These are phyloP conservation scores for Graphilbum sp. DNA, from an alignment of 2,329 filamentous ascomycete species.

Conservation along the genomic window DNA sequence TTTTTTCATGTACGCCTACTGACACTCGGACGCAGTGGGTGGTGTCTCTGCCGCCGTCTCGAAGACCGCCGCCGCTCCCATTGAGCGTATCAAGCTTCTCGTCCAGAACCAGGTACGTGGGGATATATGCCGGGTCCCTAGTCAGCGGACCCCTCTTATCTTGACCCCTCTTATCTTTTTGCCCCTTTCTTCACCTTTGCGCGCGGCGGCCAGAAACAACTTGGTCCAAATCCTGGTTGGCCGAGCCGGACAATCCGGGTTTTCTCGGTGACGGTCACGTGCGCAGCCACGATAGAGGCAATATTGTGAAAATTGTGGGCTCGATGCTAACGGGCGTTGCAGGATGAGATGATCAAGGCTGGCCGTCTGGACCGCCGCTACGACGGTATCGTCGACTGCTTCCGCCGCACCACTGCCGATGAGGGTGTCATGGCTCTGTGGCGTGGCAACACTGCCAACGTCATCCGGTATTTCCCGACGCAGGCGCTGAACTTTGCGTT, in stretches of 20 bases:
- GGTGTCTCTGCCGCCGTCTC: slow-evolving; percentile 99
- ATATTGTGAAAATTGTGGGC: no score
- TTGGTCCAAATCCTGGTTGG: no score
- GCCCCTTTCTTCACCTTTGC: no score
- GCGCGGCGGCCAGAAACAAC: no score
- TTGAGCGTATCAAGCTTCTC: slow-evolving; percentile 99
- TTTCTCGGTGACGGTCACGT: not conserved
- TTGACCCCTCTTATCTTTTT: no score
- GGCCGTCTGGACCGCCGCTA: slow-evolving; percentile 98
- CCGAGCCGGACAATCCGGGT: not conserved
- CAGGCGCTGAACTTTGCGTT: slow-evolving; percentile 99
- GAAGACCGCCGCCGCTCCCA: slow-evolving; percentile 98
- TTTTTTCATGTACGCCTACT: slow-evolving; percentile 1
- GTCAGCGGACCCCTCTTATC: not conserved
- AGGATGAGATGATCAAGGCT: slow-evolving; percentile 99
- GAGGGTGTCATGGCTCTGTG: slow-evolving; percentile 94
- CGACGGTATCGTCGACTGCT: slow-evolving; percentile 86
- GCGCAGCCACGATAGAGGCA: no score
- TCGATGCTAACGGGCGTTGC: slow-evolving; percentile 17
- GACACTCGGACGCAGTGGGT: slow-evolving; percentile 54
- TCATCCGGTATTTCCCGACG: slow-evolving; percentile 99
- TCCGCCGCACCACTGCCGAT: slow-evolving; percentile 72
- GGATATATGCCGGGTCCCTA: not conserved
- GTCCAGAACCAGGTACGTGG: slow-evolving; percentile 97
- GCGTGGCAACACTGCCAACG: slow-evolving; percentile 99